A percentile compares a stretch with the other conserved stretches of the same genome.
Evolutionary conservation across 108 stramenopile genomes (phyloP).

Genomic region (Schizochytrium sp.): DNA sequence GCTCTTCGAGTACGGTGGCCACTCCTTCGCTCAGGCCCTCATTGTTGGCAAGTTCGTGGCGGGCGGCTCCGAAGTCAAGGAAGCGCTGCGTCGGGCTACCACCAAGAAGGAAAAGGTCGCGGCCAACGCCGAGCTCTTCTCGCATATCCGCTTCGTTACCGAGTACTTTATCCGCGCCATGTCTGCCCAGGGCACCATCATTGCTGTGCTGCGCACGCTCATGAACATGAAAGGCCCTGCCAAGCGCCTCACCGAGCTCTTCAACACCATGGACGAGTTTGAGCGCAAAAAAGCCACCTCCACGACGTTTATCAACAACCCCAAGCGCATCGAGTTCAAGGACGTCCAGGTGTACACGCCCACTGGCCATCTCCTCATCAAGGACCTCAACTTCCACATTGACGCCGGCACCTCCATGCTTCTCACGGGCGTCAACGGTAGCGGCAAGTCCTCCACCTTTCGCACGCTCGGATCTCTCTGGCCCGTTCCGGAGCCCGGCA

Average conservation of each 20-base stretch:
- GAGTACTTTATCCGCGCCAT: conserved; percentile 14
- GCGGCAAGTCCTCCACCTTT: conserved; percentile 34
- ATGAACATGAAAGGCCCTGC: conserved; percentile 35
- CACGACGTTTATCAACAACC: neutral
- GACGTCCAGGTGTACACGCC: conserved; percentile 36
- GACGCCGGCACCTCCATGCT: conserved; percentile 34
- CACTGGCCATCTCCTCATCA: conserved; percentile 25
- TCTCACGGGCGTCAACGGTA: conserved; percentile 35
- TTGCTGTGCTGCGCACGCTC: conserved; percentile 36
- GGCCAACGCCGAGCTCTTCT: neutral
- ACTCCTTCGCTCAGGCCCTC: conserved; percentile 25
- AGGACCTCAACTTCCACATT: conserved; percentile 33
- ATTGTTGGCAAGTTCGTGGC: conserved; percentile 29
- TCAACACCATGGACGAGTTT: conserved; percentile 34
- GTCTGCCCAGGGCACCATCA: neutral
- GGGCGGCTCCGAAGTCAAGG: conserved; percentile 1
- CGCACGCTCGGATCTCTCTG: conserved; percentile 35
- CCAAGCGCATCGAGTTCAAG: conserved; percentile 27
- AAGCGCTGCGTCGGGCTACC: conserved; percentile 16
- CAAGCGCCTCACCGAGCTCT: conserved; percentile 29
- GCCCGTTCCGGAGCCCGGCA: conserved; percentile 28
- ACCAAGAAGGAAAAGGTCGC: neutral
- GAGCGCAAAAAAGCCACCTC: neutral
- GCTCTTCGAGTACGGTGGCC: conserved; percentile 32
- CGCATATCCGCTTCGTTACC: neutral